Percentiles rank a stretch among this genome's conserved stretches.
Evolutionary conservation across 2,329 filamentous ascomycete genomes (phyloP).

Genomic region (Aspergillus aculeatinus): DNA sequence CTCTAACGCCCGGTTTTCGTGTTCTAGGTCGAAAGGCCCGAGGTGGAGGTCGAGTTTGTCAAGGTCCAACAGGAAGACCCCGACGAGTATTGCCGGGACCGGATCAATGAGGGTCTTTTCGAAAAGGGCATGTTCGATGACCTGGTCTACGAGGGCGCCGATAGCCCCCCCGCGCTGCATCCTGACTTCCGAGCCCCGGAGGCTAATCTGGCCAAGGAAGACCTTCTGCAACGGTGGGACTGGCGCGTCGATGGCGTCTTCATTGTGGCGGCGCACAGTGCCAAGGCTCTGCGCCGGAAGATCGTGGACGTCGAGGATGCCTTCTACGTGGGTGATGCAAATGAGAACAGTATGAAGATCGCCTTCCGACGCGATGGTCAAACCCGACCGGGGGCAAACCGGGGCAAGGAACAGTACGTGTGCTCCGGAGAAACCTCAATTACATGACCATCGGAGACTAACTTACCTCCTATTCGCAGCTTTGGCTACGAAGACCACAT

Average conservation of each 20-base stretch:
- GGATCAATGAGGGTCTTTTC: constrained; percentile 9
- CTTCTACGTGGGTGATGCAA: constrained; percentile 10
- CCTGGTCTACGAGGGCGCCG: constrained; percentile 19
- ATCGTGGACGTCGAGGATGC: constrained; percentile 13
- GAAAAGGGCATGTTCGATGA: constrained; percentile 20
- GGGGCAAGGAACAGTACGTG: constrained; percentile 13
- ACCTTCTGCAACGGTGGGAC: neutral
- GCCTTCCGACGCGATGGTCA: constrained; percentile 5
- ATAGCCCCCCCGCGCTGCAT: constrained; percentile 9
- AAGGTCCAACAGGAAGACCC: neutral
- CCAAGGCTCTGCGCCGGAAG: constrained; percentile 10
- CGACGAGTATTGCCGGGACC: neutral
- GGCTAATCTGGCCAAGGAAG: constrained; percentile 1
- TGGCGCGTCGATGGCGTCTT: constrained; percentile 11
- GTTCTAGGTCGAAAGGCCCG: constrained; percentile 3
- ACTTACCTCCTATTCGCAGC: constrained; percentile 15
- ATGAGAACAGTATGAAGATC: constrained; percentile 7
- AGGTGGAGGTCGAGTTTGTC: neutral
- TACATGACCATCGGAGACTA: no score
- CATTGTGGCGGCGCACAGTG: constrained; percentile 16
- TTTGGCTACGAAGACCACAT: constrained; percentile 48
- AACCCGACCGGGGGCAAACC: constrained; percentile 1
- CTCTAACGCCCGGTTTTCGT: no score
- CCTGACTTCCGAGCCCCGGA: constrained; percentile 19
- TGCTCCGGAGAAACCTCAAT: no score